Conservation (phyloP, 176 grass and related monocot genomes). For the Ensete ventricosum region DNA sequence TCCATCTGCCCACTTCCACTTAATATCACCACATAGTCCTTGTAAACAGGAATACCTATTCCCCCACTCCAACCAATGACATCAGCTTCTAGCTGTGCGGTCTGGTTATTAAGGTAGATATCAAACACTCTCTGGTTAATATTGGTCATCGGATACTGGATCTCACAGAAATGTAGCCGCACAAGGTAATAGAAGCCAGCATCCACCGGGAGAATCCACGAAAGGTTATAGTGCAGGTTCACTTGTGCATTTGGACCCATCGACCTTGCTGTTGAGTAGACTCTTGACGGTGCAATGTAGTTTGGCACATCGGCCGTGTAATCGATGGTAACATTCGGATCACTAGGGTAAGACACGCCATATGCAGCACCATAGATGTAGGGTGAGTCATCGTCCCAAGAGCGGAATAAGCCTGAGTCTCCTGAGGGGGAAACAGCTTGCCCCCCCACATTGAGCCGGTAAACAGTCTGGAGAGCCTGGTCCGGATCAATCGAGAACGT, state of each 20-base stretch:
- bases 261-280: slow-evolving; percentile 67
- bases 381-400: slow-evolving; percentile 52
- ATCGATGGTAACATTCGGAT: slow-evolving; percentile 49
- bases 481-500: slow-evolving; percentile 17
- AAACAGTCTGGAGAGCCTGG: slow-evolving; percentile 58
- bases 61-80: slow-evolving; percentile 39
- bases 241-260: slow-evolving; percentile 53
- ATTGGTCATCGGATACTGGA: slow-evolving; percentile 45
- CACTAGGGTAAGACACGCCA: slow-evolving; percentile 53
- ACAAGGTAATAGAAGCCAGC: slow-evolving; percentile 67
- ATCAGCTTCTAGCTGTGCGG: slow-evolving; percentile 38
- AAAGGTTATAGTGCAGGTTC: slow-evolving; percentile 58
- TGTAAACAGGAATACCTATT: slow-evolving; percentile 43
- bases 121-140: slow-evolving; percentile 62
- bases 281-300: slow-evolving; percentile 54
- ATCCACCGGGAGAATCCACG: slow-evolving; percentile 65
- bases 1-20: slow-evolving; percentile 34
- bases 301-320: slow-evolving; percentile 29
- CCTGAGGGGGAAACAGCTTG: slow-evolving; percentile 44
- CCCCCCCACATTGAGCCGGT: slow-evolving; percentile 79
- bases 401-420: slow-evolving; percentile 56
- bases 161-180: slow-evolving; percentile 89
- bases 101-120: slow-evolving; percentile 68
- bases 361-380: slow-evolving; percentile 50
- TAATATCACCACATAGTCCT: slow-evolving; percentile 50